These are phyloP conservation scores for Komagataea norvegica DNA, from an alignment of 1,139 yeast species.

Conservation along the genomic window DNA sequence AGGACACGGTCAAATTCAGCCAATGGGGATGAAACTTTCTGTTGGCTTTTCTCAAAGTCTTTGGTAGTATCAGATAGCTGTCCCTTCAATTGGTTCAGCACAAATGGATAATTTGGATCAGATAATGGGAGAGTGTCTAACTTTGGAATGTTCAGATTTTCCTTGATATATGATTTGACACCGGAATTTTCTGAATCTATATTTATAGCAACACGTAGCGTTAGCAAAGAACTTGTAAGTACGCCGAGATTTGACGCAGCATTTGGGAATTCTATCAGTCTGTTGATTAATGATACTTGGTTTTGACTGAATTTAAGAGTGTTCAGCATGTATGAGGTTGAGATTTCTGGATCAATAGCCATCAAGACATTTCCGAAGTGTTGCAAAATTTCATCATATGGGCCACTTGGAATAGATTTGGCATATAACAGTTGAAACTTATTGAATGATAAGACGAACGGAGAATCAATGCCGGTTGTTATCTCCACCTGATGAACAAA, in stretches of 20 bases:
- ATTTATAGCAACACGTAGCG: constrained; percentile 17
- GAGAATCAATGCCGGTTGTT: constrained; percentile 23
- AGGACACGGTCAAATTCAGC: constrained; percentile 2
- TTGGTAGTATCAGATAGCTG: too few relatives aligned
- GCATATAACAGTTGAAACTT: constrained; percentile 23
- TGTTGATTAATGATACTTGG: constrained; percentile 16
- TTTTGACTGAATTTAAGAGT: constrained; percentile 21
- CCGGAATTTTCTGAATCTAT: constrained; percentile 22
- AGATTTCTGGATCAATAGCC: constrained; percentile 21
- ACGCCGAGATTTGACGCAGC: neutral
- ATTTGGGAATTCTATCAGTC: constrained; percentile 5
- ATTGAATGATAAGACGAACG: constrained; percentile 25
- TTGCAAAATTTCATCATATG: constrained; percentile 25
- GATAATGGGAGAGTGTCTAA: constrained; percentile 7
- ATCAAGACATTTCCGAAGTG: constrained; percentile 25
- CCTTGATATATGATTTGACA: constrained; percentile 15
- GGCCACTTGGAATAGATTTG: constrained; percentile 12
- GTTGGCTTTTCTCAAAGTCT: too few relatives aligned
- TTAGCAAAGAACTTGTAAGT: constrained; percentile 11
- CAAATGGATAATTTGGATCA: constrained; percentile 18
- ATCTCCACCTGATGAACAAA: constrained; percentile 23
- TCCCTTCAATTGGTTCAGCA: constrained; percentile 10
- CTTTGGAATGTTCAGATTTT: constrained; percentile 12
- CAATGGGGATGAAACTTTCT: neutral
- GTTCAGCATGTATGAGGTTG: constrained; percentile 25